Evolutionary conservation across 352 stramenopile species (phyloP), one percentile per base, ranked within the genome.

Genomic region (Phytophthora kernoviae): DNA sequence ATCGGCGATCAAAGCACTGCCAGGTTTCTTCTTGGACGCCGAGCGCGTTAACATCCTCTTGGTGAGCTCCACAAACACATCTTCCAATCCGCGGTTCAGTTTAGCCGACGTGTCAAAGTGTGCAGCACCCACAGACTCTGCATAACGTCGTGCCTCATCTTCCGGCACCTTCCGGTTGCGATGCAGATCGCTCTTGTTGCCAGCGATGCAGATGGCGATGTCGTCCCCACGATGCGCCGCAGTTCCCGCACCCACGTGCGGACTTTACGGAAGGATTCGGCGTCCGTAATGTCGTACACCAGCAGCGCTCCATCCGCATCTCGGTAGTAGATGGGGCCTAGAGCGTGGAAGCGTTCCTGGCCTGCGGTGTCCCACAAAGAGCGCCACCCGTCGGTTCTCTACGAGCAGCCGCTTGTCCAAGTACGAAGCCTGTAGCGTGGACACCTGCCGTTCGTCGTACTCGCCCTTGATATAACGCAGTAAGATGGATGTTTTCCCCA

Each of bases 401-500:
- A 98, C 84, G 26, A 91, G 63, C 42, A 98, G 70, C 32, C 82
- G 82, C 71, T 97, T 97, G 64, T 98, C 93, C 46, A 98, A 65
- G 62, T 98, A 98, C 36, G 89, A 97, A 12, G 94, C 94, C 67
- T 98, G 91, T 15, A 98, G 75, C 43, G 94, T 98, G 51, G 92
- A 96, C 26, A 94, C 83, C 68, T 98, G 91, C 11, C 83, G 73
- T 40, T 98, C 94, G 63, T 96, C 78, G 71, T 97, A 98, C 52
- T 96, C 88, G 68, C 94, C 91, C 66, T 96, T 94, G 63, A 96
- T 93, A 67, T 97, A 98, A 33, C 93, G 84, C 54, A 98, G 65
- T 17, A 98, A 68, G 47, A 98, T 98, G 32, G 92, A 98, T 24
- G 94, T 98, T 72, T 98, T 98, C 40, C 94, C 94, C 41, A 98